A percentile compares a stretch with the other conserved stretches of the same genome.
Evolutionary conservation across 1,284 basidiomycete species (phyloP).

Genomic region (Pascua sp.): DNA sequence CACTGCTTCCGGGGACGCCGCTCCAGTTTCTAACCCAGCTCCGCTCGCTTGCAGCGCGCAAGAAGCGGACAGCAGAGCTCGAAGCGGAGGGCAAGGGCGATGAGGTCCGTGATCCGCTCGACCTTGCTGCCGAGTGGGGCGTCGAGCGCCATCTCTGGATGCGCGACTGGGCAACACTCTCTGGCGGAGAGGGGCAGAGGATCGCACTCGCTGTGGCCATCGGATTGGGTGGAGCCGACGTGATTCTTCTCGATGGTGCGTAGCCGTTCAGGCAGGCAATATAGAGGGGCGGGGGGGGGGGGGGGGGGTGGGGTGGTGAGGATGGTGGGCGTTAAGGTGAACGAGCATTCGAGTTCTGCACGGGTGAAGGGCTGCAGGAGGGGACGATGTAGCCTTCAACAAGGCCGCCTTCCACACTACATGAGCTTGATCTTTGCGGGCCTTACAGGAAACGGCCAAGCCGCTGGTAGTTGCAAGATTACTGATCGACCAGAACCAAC

Average conservation of each 20-base stretch:
- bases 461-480: background rate
- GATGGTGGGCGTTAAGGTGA: background rate
- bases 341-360: background rate
- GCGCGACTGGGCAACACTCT: constrained; percentile 69
- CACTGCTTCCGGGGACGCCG: constrained; percentile 74
- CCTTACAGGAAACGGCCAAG: background rate
- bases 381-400: no score
- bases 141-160: constrained; percentile 68
- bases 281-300: background rate
- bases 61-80: constrained; percentile 17
- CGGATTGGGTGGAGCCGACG: constrained; percentile 67
- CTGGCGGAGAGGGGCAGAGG: constrained; percentile 77
- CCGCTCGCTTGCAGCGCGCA: constrained; percentile 58
- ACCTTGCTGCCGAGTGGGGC: constrained; percentile 65
- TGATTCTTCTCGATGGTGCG: constrained; percentile 78
- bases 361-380: background rate
- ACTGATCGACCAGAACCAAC: constrained; percentile 64
- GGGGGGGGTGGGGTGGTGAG: background rate
- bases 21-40: constrained; percentile 64
- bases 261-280: constrained; percentile 9
- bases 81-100: constrained; percentile 7
- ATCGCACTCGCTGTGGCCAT: constrained; percentile 71
- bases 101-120: constrained; percentile 50
- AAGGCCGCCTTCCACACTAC: no score
- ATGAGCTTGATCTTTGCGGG: no score